Evolutionary conservation across 306 rosid genomes (phyloP).

Genomic region (Cicer arietinum): DNA sequence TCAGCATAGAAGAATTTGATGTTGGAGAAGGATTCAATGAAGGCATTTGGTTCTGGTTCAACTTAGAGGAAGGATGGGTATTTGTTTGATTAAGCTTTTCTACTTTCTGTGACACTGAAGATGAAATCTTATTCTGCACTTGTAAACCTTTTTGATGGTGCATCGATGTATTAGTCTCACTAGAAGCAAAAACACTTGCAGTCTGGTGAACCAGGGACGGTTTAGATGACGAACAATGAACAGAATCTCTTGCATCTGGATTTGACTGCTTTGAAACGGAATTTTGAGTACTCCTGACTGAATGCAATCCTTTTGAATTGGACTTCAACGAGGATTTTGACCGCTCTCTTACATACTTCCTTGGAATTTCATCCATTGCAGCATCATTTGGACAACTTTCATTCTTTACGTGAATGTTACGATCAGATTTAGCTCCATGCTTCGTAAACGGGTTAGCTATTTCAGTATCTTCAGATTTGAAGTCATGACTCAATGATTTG

Average conservation of each 20-base stretch:
- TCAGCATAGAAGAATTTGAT: slow-evolving; percentile 74
- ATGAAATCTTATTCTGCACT: slow-evolving; percentile 63
- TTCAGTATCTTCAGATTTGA: slow-evolving; percentile 61
- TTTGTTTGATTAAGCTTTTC: slow-evolving; percentile 77
- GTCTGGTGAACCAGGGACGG: slow-evolving; percentile 52
- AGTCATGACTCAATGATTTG: slow-evolving; percentile 50
- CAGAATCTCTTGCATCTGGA: slow-evolving; percentile 64
- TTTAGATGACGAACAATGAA: slow-evolving; percentile 57
- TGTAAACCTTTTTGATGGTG: slow-evolving; percentile 65
- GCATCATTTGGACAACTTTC: slow-evolving; percentile 57
- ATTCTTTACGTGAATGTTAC: slow-evolving; percentile 58
- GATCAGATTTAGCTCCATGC: slow-evolving; percentile 55
- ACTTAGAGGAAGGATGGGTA: slow-evolving; percentile 63
- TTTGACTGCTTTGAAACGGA: slow-evolving; percentile 62
- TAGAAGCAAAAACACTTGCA: slow-evolving; percentile 51
- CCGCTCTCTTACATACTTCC: slow-evolving; percentile 70
- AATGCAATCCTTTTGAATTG: slow-evolving; percentile 54
- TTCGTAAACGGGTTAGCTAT: slow-evolving; percentile 52
- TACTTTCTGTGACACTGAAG: slow-evolving; percentile 66
- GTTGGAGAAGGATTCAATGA: slow-evolving; percentile 62
- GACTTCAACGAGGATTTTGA: slow-evolving; percentile 60
- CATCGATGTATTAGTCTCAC: slow-evolving; percentile 57
- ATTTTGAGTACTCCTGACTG: slow-evolving; percentile 67
- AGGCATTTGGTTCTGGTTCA: slow-evolving; percentile 64
- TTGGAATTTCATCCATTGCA: slow-evolving; percentile 63